Evolutionary conservation across 2,329 filamentous ascomycete genomes (phyloP).

Genomic region (Colletotrichum echinochloae): DNA sequence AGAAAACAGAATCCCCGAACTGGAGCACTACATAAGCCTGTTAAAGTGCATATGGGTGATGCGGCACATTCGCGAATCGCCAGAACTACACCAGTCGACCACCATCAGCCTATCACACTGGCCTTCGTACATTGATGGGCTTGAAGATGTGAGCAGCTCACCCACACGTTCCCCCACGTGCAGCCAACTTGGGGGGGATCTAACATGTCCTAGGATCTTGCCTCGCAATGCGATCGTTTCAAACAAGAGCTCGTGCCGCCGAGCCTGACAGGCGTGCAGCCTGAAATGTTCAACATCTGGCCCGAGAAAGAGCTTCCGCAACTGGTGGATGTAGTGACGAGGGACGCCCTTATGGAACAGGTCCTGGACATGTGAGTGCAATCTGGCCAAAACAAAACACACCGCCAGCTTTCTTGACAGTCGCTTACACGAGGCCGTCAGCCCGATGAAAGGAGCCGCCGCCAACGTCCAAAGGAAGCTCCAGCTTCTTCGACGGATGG

Average conservation of each 20-base stretch:
- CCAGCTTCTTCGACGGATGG: constrained; percentile 44
- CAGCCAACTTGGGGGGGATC: not conserved
- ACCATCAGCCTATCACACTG: constrained; percentile 47
- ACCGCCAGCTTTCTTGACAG: not conserved
- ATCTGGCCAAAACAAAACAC: too few species aligned
- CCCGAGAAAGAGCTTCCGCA: constrained; percentile 45
- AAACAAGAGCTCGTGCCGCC: constrained; percentile 46
- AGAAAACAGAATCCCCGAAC: constrained; percentile 42
- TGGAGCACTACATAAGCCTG: constrained; percentile 48
- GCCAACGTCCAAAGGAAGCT: constrained; percentile 38
- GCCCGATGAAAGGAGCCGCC: constrained; percentile 27
- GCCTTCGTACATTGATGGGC: constrained; percentile 50
- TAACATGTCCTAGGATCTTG: constrained; percentile 45
- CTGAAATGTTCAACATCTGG: constrained; percentile 49
- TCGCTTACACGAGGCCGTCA: constrained; percentile 9
- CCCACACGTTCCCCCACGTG: not conserved
- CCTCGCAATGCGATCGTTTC: constrained; percentile 45
- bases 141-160: constrained; percentile 48
- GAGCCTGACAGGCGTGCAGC: constrained; percentile 32
- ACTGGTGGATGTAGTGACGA: constrained; percentile 48
- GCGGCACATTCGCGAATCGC: constrained; percentile 33
- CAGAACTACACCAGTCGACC: constrained; percentile 32
- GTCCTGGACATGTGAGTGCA: constrained; percentile 43
- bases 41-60: constrained; percentile 52
- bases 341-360: constrained; percentile 51